These are phyloP conservation scores for Tetrahymena malaccensis DNA, from an alignment of 73 alveolate species.

Conservation along the genomic window DNA sequence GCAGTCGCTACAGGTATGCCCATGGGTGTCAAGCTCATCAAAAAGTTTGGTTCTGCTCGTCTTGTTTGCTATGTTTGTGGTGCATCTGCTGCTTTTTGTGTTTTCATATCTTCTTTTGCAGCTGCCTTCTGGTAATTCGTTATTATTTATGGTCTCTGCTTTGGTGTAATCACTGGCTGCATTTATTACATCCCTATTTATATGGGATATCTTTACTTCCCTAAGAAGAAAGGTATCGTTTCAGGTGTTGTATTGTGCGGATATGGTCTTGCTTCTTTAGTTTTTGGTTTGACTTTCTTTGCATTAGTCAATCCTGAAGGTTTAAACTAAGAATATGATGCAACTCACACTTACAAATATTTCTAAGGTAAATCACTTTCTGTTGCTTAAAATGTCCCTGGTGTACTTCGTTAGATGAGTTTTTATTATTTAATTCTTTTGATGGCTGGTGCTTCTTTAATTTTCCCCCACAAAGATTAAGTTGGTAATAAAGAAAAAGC, in stretches of 20 bases:
- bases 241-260: constrained; percentile 25
- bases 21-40: neutral
- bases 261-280: constrained; percentile 39
- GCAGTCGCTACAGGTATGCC: neutral
- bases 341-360: neutral
- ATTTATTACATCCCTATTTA: constrained; percentile 39
- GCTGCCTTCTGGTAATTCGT: constrained; percentile 18
- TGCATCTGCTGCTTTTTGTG: neutral
- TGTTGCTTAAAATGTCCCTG: neutral
- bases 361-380: neutral
- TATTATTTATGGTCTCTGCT: constrained; percentile 18
- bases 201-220: constrained; percentile 51
- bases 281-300: constrained; percentile 3
- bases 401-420: neutral
- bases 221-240: constrained; percentile 44
- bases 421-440: neutral
- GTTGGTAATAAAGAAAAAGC: neutral
- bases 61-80: constrained; percentile 1
- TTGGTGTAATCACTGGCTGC: constrained; percentile 46
- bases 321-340: neutral
- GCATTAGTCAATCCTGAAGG: constrained; percentile 8
- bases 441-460: neutral
- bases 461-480: neutral
- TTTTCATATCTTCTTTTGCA: constrained; percentile 7
- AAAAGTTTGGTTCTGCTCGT: neutral